Percentiles rank a stretch among this genome's conserved stretches.
These are phyloP conservation scores for Chalciporus pseudorubinellus DNA, from an alignment of 768 basidiomycete species.

Conservation along the genomic window DNA sequence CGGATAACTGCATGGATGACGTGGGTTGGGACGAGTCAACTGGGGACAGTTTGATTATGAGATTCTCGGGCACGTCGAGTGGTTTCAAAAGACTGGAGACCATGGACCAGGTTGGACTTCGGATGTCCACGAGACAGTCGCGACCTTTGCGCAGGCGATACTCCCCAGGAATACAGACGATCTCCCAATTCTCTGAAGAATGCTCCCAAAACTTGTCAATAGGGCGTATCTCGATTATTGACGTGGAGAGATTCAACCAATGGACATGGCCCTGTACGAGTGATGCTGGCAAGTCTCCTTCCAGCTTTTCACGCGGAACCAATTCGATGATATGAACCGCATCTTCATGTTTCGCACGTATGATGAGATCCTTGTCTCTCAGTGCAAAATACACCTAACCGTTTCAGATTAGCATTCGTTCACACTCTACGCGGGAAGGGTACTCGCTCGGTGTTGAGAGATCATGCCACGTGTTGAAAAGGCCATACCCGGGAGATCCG, in stretches of 20 bases:
- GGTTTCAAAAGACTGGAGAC: slow-evolving; percentile 11
- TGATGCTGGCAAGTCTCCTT: slow-evolving; percentile 16
- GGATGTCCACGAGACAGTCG: slow-evolving; percentile 14
- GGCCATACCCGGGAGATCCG: slow-evolving; percentile 26
- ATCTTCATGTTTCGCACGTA: background rate
- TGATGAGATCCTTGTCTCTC: background rate
- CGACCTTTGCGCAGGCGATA: slow-evolving; percentile 1
- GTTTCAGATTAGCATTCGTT: background rate
- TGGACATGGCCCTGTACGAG: slow-evolving; percentile 20
- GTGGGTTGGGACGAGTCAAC: background rate
- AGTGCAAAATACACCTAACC: background rate
- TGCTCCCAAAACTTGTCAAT: slow-evolving; percentile 12
- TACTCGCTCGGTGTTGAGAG: slow-evolving; percentile 18
- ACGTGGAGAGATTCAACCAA: slow-evolving; percentile 18
- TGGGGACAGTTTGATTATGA: slow-evolving; percentile 14
- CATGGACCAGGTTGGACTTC: slow-evolving; percentile 19
- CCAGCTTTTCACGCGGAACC: slow-evolving; percentile 14
- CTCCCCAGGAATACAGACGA: background rate
- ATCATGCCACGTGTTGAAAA: slow-evolving; percentile 21
- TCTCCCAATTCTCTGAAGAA: slow-evolving; percentile 16
- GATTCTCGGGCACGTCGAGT: slow-evolving; percentile 12
- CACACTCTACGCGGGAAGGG: background rate
- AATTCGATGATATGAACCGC: slow-evolving; percentile 1
- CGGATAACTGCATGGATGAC: background rate
- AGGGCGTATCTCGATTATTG: slow-evolving; percentile 20